phyloP scores from a whole-genome alignment of 192 early-diverging fungal species.

The Coemansia sp. region DNA sequence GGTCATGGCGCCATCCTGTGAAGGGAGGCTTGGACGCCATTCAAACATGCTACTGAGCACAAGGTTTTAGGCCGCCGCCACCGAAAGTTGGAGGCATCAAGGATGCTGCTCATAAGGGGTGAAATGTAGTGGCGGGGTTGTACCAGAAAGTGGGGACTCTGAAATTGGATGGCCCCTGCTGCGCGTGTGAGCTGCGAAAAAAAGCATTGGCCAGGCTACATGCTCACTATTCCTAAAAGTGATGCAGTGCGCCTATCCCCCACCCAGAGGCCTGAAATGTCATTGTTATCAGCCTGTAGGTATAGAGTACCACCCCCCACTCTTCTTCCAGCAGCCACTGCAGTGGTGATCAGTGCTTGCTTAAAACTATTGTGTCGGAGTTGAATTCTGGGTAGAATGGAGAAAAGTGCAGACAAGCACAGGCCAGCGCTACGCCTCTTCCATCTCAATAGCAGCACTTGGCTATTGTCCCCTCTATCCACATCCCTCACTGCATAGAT shows the following conservation, averaged over 20 bases:
- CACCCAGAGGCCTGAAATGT: not conserved
- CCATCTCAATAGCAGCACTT: not conserved
- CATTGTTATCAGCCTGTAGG: not conserved
- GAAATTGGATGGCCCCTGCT: not conserved
- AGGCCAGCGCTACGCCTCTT: slow-evolving; percentile 2
- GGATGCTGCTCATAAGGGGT: not conserved
- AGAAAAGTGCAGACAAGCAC: not conserved
- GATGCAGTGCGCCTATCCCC: not conserved
- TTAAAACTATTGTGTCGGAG: not conserved
- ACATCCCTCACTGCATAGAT: not conserved
- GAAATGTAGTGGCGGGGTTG: not conserved
- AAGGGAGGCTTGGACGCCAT: not conserved
- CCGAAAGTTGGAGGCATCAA: not conserved
- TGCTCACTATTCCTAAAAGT: not conserved
- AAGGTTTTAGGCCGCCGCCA: slow-evolving; percentile 6
- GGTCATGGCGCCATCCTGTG: slow-evolving; percentile 12
- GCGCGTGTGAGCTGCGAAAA: not conserved
- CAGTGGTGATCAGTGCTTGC: slow-evolving; percentile 5
- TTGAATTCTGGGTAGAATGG: not conserved
- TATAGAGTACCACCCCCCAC: not conserved
- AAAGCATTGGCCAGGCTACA: not conserved
- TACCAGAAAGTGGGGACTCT: slow-evolving; percentile 4
- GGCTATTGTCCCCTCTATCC: not conserved
- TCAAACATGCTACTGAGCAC: slow-evolving; percentile 3
- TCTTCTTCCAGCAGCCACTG: not conserved